phyloP scores from a whole-genome alignment of 2,329 filamentous ascomycete genomes.

The Ophiostoma triangulosporum region DNA sequence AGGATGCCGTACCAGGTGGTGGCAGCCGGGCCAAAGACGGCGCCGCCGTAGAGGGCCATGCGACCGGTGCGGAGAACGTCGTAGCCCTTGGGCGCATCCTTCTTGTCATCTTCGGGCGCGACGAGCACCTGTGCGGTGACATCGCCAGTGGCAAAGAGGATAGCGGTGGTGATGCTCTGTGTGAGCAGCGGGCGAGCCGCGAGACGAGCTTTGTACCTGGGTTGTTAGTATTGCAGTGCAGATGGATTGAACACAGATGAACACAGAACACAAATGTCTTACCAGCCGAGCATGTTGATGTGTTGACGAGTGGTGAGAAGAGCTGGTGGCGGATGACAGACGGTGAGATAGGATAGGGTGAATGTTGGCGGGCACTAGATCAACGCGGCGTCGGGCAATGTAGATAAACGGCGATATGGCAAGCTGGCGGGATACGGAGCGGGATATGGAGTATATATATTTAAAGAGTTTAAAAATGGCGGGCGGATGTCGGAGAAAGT shows the following conservation, averaged over 20 bases:
- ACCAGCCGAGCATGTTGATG: constrained; percentile 12
- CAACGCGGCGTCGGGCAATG: background rate
- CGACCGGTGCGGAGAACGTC: constrained; percentile 57
- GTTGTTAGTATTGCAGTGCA: background rate
- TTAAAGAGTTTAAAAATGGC: too few species aligned
- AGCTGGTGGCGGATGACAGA: background rate
- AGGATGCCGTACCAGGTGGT: constrained; percentile 80
- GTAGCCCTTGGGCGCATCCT: constrained; percentile 36
- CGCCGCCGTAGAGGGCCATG: constrained; percentile 71
- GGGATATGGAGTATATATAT: too few species aligned
- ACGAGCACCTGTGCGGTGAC: constrained; percentile 81
- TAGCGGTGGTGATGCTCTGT: constrained; percentile 76
- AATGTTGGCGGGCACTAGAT: background rate
- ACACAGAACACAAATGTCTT: too few species aligned
- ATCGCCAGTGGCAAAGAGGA: constrained; percentile 89
- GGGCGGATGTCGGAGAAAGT: too few species aligned
- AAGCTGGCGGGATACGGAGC: too few species aligned
- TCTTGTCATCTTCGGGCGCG: constrained; percentile 43
- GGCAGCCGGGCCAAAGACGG: constrained; percentile 74
- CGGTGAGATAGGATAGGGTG: background rate
- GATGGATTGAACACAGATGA: too few species aligned
- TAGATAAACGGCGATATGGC: background rate
- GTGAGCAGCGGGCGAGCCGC: constrained; percentile 75
- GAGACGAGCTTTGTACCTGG: constrained; percentile 76
- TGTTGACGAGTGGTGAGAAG: background rate